phyloP scores from a whole-genome alignment of 75 land plant species.

The Picea glauca region DNA sequence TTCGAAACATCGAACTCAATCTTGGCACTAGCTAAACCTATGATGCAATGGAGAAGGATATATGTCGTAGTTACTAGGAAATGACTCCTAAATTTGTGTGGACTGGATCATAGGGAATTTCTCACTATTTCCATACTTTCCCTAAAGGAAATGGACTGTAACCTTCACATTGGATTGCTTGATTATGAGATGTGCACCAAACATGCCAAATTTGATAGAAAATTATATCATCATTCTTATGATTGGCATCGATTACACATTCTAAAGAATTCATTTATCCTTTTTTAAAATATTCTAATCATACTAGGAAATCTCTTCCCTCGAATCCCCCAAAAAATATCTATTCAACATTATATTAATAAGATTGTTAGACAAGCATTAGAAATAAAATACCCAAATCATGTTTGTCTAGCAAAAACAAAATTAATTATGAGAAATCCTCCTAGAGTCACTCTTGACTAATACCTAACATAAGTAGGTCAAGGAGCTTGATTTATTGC shows the following conservation, averaged over 20 bases:
- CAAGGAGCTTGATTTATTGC: conserved; percentile 50
- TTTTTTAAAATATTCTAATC: conserved; percentile 54
- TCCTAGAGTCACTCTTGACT: conserved; percentile 50
- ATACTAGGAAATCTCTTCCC: conserved; percentile 53
- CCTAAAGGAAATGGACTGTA: too few relatives aligned
- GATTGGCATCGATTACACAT: conserved; percentile 64
- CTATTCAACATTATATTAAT: neutral
- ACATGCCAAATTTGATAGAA: conserved; percentile 85
- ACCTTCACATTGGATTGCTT: too few relatives aligned
- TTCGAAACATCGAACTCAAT: too few relatives aligned
- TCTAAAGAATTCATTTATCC: conserved; percentile 74
- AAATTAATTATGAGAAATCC: conserved; percentile 73
- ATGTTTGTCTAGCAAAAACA: neutral
- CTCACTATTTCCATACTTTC: too few relatives aligned
- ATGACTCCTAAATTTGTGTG: too few relatives aligned
- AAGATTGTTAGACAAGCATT: neutral
- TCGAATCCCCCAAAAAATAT: too few relatives aligned
- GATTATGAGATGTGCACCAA: conserved; percentile 49
- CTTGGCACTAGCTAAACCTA: too few relatives aligned
- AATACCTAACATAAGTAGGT: conserved; percentile 43
- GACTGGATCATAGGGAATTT: too few relatives aligned
- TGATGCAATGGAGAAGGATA: too few relatives aligned
- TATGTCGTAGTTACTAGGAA: too few relatives aligned
- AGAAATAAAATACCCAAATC: neutral
- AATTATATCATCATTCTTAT: conserved; percentile 58